Percentiles rank a stretch among this genome's conserved stretches.
Evolutionary conservation across 805 yeast species (phyloP).

Genomic region (Kodamaea fukazawae): DNA sequence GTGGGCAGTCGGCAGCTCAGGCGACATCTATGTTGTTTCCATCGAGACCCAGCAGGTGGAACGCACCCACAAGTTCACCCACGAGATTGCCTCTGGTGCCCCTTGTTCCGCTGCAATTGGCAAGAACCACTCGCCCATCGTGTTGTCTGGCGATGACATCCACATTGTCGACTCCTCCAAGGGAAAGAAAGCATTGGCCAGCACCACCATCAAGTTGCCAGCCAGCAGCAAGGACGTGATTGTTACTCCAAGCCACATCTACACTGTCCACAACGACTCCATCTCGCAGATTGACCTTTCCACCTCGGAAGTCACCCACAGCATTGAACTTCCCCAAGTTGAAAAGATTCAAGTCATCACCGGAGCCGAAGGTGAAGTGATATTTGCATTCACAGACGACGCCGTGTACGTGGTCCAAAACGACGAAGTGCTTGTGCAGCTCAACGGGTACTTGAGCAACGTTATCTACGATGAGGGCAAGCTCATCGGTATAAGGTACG

Average conservation of each 20-base stretch:
- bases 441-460: conserved; percentile 16
- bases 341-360: conserved; percentile 22
- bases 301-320: background rate
- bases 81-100: conserved; percentile 16
- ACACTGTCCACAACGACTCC: background rate
- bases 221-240: background rate
- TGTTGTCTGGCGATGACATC: conserved; percentile 20
- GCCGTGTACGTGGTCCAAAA: conserved; percentile 29
- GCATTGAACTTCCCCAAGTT: conserved; percentile 19
- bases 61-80: conserved; percentile 18
- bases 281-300: conserved; percentile 1
- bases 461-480: conserved; percentile 31
- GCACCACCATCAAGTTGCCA: background rate
- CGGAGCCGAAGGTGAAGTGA: conserved; percentile 15
- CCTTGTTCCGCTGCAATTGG: conserved; percentile 10
- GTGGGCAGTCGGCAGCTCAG: conserved; percentile 23
- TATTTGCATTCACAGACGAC: conserved; percentile 29
- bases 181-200: conserved; percentile 12
- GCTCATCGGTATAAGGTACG: conserved; percentile 41
- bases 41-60: conserved; percentile 26
- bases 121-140: conserved; percentile 11
- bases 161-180: conserved; percentile 27
- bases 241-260: background rate
- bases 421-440: background rate
- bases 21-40: conserved; percentile 18